A percentile compares a stretch with the other conserved stretches of the same genome.
phyloP scores from a whole-genome alignment of 108 stramenopile genomes.

The Mayamaea pseudoterrestris region DNA sequence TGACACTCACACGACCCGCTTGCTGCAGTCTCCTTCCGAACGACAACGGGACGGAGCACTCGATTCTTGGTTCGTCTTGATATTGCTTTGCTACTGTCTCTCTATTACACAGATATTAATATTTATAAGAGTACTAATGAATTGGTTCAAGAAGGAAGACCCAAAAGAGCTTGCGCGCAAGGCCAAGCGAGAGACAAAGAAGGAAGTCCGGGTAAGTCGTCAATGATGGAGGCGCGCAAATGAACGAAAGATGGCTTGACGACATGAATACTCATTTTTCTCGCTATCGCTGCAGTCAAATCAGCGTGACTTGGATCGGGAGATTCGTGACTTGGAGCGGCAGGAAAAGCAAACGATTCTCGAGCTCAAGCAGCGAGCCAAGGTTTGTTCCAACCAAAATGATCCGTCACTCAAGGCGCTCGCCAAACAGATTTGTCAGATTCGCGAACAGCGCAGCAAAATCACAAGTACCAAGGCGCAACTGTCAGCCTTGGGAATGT shows the following conservation, averaged over 20 bases:
- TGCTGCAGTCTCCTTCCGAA: no score
- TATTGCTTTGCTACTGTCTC: no score
- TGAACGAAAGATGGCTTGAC: no score
- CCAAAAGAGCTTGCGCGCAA: conserved; percentile 54
- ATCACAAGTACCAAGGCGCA: conserved; percentile 52
- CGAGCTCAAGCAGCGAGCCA: conserved; percentile 70
- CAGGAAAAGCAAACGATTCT: conserved; percentile 53
- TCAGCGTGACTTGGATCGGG: conserved; percentile 74
- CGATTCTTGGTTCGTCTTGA: no score
- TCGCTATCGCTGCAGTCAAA: no score
- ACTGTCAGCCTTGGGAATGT: conserved; percentile 71
- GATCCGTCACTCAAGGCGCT: conserved; percentile 51
- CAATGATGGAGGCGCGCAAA: no score
- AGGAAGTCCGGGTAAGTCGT: conserved; percentile 41
- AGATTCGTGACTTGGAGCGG: conserved; percentile 69
- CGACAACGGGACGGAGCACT: no score
- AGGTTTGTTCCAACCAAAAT: conserved; percentile 21
- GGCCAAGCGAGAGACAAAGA: conserved; percentile 55
- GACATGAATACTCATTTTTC: no score
- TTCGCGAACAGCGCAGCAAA: conserved; percentile 58
- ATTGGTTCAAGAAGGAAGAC: conserved; percentile 37
- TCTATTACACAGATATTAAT: no score
- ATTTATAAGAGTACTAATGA: no score
- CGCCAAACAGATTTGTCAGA: conserved; percentile 59
- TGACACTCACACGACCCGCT: no score